Evolutionary conservation across 2,329 filamentous ascomycete species (phyloP), one percentile per base, ranked within the genome.

Genomic region (Phoma sp.): DNA sequence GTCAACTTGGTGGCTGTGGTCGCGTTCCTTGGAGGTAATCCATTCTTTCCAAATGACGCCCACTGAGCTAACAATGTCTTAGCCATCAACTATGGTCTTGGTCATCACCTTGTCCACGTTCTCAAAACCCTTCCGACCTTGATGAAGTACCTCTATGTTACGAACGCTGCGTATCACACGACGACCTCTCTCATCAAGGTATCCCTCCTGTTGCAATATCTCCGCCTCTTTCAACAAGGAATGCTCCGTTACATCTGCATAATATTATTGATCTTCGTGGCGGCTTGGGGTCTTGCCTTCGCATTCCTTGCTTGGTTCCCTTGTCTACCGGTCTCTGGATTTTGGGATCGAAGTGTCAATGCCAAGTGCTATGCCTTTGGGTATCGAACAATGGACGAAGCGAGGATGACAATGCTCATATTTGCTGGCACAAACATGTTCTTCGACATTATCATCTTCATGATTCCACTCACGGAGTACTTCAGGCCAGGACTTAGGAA

Each of bases 161-260:
- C 63, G 15, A 68, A 64, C 20, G 65, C 62, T 9, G 52, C 63
- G 1, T 74, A 74, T 50, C 54, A 65, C 26, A 66, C 61, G 7
- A 69, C 67, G 1, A 66, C 72, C 2, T 61, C 59, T 7, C 47
- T 69, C 23, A 68, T 74, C 51, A 75, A 75, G 43, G 29, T 74
- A 17, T 72, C 73, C 2, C 56, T 75, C 10, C 63, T 75, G 2
- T 55, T 67, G 23, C 73, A 74, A 40, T 75, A 74, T 42, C 57
- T 74, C 9, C 60, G 72, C 20, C 36, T 74, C 1, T 74, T 74
- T 50, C 59, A 47, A 4, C 42, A 60, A n/a, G 65, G 64, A 2
- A 30, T 26, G 2, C 56, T 61, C 14, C 67, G 65, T 21, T 59
- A 26, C 7, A 29, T 63, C 14, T 63, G 57, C 28, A 37, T 60